These are phyloP conservation scores for Euphorbia lathyris DNA, from an alignment of 345 rosid species.

Conservation along the genomic window DNA sequence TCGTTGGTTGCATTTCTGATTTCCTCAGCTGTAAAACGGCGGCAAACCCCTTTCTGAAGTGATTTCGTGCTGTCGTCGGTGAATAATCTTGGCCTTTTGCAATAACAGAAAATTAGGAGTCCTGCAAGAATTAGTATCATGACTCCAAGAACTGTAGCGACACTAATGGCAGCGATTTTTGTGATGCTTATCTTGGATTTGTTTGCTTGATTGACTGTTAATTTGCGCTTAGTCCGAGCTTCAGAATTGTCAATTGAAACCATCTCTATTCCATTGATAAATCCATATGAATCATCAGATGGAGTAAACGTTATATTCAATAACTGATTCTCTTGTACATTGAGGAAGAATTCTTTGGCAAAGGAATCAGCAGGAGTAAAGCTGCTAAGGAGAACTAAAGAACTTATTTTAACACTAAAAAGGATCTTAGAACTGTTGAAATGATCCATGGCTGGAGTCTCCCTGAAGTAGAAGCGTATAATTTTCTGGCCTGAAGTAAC, in stretches of 20 bases:
- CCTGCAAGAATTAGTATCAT: not conserved
- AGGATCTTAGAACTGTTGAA: slow-evolving; percentile 8
- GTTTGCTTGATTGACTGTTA: not conserved
- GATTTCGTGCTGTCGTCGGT: not conserved
- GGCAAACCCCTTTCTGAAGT: slow-evolving; percentile 13
- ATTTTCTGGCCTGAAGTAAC: slow-evolving; percentile 25
- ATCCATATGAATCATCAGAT: slow-evolving; percentile 22
- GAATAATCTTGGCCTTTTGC: not conserved
- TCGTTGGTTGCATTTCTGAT: slow-evolving; percentile 30
- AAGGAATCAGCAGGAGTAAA: slow-evolving; percentile 22
- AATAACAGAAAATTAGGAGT: not conserved
- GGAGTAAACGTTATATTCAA: slow-evolving; percentile 40
- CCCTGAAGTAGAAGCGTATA: slow-evolving; percentile 28
- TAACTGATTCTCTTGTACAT: not conserved
- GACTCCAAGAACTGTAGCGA: not conserved
- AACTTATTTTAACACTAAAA: slow-evolving; percentile 24
- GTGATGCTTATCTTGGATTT: not conserved
- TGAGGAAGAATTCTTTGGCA: slow-evolving; percentile 10
- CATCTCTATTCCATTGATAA: slow-evolving; percentile 39
- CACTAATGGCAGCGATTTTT: not conserved
- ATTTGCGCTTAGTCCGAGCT: not conserved
- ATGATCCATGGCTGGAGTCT: not conserved
- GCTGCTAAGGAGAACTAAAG: slow-evolving; percentile 25
- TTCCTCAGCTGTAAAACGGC: slow-evolving; percentile 29
- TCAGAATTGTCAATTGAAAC: slow-evolving; percentile 26